These are phyloP conservation scores for Neurospora africana DNA, from an alignment of 495 filamentous ascomycete genomes.

Conservation along the genomic window DNA sequence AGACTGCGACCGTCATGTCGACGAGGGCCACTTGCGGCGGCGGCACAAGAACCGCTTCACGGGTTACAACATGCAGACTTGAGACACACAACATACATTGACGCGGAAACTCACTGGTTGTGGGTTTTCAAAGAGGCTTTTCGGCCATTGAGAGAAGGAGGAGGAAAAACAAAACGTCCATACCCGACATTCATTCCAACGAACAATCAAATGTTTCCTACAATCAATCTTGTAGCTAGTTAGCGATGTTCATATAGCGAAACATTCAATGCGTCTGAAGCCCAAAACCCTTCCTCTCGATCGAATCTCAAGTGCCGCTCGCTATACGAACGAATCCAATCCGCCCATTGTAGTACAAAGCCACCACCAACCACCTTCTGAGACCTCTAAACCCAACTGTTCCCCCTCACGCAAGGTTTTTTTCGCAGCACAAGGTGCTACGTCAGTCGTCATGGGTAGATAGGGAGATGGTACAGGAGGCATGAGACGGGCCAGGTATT, in stretches of 20 bases:
- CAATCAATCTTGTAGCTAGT: background rate
- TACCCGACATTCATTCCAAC: background rate
- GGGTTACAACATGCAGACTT: background rate
- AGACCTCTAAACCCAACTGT: background rate
- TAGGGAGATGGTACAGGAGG: background rate
- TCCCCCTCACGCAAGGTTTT: background rate
- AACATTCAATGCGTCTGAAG: background rate
- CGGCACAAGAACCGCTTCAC: background rate
- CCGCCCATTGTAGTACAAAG: background rate
- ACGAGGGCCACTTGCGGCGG: background rate
- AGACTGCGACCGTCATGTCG: slow-evolving; percentile 1
- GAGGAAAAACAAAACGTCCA: background rate
- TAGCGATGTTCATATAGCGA: background rate
- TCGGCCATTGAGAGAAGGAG: background rate
- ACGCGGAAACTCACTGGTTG: background rate
- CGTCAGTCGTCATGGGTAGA: background rate
- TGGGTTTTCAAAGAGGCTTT: background rate
- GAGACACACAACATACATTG: background rate
- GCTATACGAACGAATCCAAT: background rate
- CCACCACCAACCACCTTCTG: background rate
- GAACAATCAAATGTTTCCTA: background rate
- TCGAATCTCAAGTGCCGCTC: background rate
- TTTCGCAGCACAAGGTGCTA: background rate
- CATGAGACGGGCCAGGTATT: background rate
- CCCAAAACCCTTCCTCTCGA: background rate